A percentile compares a stretch with the other conserved stretches of the same genome.
These are phyloP conservation scores for Fusarium devonianum DNA, from an alignment of 2,329 filamentous ascomycete genomes.

Conservation along the genomic window DNA sequence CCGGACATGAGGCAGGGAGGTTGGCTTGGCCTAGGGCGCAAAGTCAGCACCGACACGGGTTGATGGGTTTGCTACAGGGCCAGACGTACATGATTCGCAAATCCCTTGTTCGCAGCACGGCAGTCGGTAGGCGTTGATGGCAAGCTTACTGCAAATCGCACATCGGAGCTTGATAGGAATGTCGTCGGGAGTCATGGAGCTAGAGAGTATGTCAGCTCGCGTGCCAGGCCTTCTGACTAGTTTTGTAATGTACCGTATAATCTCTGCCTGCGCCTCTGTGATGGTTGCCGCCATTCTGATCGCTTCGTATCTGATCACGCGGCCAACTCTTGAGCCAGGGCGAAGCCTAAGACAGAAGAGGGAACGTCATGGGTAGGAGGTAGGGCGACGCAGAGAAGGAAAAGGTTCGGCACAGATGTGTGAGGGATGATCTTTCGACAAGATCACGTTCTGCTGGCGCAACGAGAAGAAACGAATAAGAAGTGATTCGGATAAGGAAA, in stretches of 20 bases:
- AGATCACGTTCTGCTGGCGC: slow-evolving; percentile 20
- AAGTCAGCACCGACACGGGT: slow-evolving; percentile 17
- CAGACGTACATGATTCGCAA: slow-evolving; percentile 77
- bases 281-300: slow-evolving; percentile 49
- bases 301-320: slow-evolving; percentile 15
- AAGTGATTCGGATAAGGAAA: slow-evolving; percentile 12
- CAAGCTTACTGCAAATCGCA: slow-evolving; percentile 89
- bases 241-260: slow-evolving; percentile 57
- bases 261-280: slow-evolving; percentile 62
- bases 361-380: slow-evolving; percentile 38
- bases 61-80: neutral
- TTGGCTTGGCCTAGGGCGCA: slow-evolving; percentile 71
- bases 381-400: slow-evolving; percentile 11
- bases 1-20: slow-evolving; percentile 81
- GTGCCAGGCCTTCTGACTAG: neutral
- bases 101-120: slow-evolving; percentile 96
- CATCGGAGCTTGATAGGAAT: slow-evolving; percentile 97
- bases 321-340: slow-evolving; percentile 29
- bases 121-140: slow-evolving; percentile 87
- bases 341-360: slow-evolving; percentile 31
- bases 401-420: slow-evolving; percentile 24
- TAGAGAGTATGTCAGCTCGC: slow-evolving; percentile 48
- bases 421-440: slow-evolving; percentile 21
- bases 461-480: slow-evolving; percentile 8
- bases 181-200: slow-evolving; percentile 79